Evolutionary conservation across 371 early-diverging fungal genomes (phyloP).

Genomic region (Mucor indicus): DNA sequence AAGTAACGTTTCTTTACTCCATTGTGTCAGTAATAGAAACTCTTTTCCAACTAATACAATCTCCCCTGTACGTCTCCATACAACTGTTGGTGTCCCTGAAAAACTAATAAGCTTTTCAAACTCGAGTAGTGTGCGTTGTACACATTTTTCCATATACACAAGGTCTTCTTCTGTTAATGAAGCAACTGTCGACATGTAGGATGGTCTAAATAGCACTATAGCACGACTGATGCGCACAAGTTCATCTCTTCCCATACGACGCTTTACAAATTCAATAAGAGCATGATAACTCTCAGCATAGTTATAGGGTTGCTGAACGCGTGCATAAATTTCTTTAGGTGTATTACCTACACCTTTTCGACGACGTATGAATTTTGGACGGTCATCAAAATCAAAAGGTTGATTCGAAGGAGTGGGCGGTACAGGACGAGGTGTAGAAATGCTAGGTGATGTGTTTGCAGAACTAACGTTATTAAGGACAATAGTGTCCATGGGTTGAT

Average conservation of each 20-base stretch:
- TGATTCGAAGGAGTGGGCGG: background rate
- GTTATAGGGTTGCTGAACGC: slow-evolving; percentile 70
- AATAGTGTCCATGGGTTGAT: background rate
- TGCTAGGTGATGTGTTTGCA: slow-evolving; percentile 6
- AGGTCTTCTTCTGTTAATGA: slow-evolving; percentile 80
- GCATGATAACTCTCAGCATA: slow-evolving; percentile 84
- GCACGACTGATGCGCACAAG: slow-evolving; percentile 78
- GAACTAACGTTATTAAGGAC: slow-evolving; percentile 5
- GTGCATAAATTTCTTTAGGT: slow-evolving; percentile 64
- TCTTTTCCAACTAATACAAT: slow-evolving; percentile 86
- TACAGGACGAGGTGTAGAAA: slow-evolving; percentile 1
- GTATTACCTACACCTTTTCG: slow-evolving; percentile 37
- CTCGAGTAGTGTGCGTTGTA: slow-evolving; percentile 84
- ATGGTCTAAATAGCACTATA: slow-evolving; percentile 80
- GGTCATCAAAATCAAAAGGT: background rate
- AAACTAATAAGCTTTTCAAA: slow-evolving; percentile 81
- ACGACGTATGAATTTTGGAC: slow-evolving; percentile 7
- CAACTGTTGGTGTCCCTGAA: slow-evolving; percentile 87
- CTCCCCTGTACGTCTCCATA: slow-evolving; percentile 89
- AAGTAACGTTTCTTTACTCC: slow-evolving; percentile 74
- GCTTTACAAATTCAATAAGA: slow-evolving; percentile 63
- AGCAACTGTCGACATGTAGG: slow-evolving; percentile 80
- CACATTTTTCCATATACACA: slow-evolving; percentile 86
- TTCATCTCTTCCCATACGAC: slow-evolving; percentile 76
- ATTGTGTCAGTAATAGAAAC: slow-evolving; percentile 79